Evolutionary conservation across 371 early-diverging fungal species (phyloP).

Genomic region (Saksenaea oblongispora): DNA sequence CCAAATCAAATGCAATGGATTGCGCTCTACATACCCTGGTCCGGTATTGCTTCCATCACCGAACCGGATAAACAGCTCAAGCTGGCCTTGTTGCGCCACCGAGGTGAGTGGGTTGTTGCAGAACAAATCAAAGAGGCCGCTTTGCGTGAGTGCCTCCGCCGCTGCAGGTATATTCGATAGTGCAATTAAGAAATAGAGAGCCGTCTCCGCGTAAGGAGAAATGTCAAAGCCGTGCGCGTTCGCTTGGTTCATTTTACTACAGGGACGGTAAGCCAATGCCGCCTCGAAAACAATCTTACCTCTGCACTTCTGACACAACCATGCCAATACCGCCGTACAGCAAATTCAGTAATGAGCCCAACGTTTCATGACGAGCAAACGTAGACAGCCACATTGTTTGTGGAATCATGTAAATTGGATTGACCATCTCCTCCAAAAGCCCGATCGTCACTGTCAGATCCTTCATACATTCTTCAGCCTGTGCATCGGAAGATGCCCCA

Average conservation of each 20-base stretch:
- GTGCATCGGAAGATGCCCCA: slow-evolving; percentile 18
- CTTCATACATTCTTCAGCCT: slow-evolving; percentile 31
- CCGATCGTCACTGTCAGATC: slow-evolving; percentile 38
- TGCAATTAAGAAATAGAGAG: slow-evolving; percentile 35
- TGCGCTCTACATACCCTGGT: slow-evolving; percentile 26
- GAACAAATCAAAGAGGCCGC: slow-evolving; percentile 30
- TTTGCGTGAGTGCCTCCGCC: slow-evolving; percentile 25
- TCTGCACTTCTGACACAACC: slow-evolving; percentile 36
- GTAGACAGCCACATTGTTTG: slow-evolving; percentile 24
- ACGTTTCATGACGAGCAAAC: slow-evolving; percentile 24
- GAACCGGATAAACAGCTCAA: slow-evolving; percentile 42
- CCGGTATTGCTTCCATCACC: slow-evolving; percentile 12
- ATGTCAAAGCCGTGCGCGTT: slow-evolving; percentile 23
- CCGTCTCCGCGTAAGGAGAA: slow-evolving; percentile 46
- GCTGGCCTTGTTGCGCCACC: slow-evolving; percentile 24
- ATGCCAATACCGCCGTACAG: slow-evolving; percentile 33
- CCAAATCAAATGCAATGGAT: slow-evolving; percentile 44
- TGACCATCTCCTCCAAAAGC: slow-evolving; percentile 34
- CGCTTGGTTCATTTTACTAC: not conserved
- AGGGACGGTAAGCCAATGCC: not conserved
- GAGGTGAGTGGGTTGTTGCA: slow-evolving; percentile 36
- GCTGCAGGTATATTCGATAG: slow-evolving; percentile 35
- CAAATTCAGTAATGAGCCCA: slow-evolving; percentile 27
- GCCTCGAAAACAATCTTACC: too few relatives aligned
- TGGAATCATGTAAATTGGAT: slow-evolving; percentile 23